Base-by-base conservation (phyloP, 192 early-diverging fungal species). In the Umbelopsis sp. region DNA sequence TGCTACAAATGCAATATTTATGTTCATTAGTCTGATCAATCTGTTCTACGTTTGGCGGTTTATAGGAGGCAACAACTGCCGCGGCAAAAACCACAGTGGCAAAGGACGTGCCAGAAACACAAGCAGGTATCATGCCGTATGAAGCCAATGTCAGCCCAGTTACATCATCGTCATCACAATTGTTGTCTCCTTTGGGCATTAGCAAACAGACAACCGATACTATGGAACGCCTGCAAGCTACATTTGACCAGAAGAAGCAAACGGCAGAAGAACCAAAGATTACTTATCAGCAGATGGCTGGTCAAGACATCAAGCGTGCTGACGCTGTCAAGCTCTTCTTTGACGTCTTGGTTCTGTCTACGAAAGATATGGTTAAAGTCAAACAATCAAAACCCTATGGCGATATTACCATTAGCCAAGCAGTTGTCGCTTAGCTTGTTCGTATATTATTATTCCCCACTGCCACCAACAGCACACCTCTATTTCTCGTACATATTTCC, bases 251-350 rank as follows among this genome's bases (percentile, higher is more conserved):
- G 26, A 62, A 78, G 10, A 78, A 82, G 56, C 69, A 70, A 54
- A 49, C 71, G 5, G 52, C 54, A 22, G 71, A 73, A 25, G 73
- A 66, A n/a, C 26, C 50, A 1, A 56, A 70, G 29, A 66, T 59
- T 10, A 62, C 51, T 11, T 71, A 71, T 54, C 56, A 62, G 21
- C 49, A 38, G 25, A 32, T 76, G 14, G 22, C 69, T 70, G 67
- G 78, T 67, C 72, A 77, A 22, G 81, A 83, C 44, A 81, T 79
- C 16, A 87, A 83, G 36, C 85, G 91, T 26, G 71, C 82, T 11
- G 92, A 92, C 65, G 92, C 93, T 16, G 95, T 90, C 32, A 87
- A 88, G 56, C 75, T 95, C 51, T 99, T 99, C 78, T 98, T 96
- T 80, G 97, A 99, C 77, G 71, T 98, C 25, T 81, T 99, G 36